These are phyloP conservation scores for Yarrowia phangngaensis DNA, from an alignment of 805 yeast genomes.

Conservation along the genomic window DNA sequence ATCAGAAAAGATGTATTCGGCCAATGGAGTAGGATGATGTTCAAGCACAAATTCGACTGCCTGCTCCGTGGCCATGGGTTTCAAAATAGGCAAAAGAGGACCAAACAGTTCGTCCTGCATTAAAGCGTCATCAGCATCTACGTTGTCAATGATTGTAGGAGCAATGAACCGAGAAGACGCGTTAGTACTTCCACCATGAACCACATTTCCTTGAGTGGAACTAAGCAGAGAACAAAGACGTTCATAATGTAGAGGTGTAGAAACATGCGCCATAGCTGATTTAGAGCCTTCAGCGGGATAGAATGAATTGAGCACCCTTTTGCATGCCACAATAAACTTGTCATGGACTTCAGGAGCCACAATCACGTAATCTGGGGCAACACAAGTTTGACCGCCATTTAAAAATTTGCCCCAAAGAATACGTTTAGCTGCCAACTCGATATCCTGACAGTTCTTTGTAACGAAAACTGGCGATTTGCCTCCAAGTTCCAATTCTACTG, in stretches of 20 bases:
- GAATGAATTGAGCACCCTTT: slow-evolving; percentile 44
- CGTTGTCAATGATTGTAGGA: slow-evolving; percentile 66
- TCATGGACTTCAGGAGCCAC: slow-evolving; percentile 58
- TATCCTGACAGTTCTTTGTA: slow-evolving; percentile 5
- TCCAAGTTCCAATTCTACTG: slow-evolving; percentile 77
- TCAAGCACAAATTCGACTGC: slow-evolving; percentile 40
- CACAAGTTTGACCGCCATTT: slow-evolving; percentile 91
- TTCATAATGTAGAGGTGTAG: slow-evolving; percentile 52
- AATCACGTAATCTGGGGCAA: slow-evolving; percentile 77
- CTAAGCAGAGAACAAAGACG: slow-evolving; percentile 46
- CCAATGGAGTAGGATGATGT: slow-evolving; percentile 73
- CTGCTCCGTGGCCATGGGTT: slow-evolving; percentile 41
- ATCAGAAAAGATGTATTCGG: slow-evolving; percentile 62
- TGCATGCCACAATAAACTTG: slow-evolving; percentile 46
- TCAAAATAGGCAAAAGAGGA: slow-evolving; percentile 72
- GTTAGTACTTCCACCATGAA: slow-evolving; percentile 34
- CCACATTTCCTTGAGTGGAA: slow-evolving; percentile 28
- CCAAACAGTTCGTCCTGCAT: slow-evolving; percentile 79
- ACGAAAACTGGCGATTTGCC: slow-evolving; percentile 82
- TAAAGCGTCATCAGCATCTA: slow-evolving; percentile 58
- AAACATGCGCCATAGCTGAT: slow-evolving; percentile 54
- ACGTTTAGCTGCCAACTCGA: slow-evolving; percentile 50
- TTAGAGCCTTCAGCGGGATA: slow-evolving; percentile 33
- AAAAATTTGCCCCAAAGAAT: slow-evolving; percentile 71
- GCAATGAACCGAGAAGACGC: slow-evolving; percentile 49